phyloP scores from a whole-genome alignment of 176 grass and related monocot species.

The Avena sativa region DNA sequence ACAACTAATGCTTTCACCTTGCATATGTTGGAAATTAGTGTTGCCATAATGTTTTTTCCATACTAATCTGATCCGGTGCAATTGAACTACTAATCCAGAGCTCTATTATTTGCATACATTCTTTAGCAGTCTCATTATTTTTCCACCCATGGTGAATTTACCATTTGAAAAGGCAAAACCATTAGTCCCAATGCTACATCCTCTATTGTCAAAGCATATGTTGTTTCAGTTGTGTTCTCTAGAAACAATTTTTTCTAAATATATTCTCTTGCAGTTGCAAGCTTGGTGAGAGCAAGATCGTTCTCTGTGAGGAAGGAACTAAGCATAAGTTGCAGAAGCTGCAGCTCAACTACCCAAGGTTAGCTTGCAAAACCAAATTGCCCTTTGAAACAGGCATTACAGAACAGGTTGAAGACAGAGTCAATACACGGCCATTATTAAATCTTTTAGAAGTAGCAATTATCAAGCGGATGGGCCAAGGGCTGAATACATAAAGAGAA shows the following conservation, averaged over 20 bases:
- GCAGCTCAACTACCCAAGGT: conserved; percentile 97
- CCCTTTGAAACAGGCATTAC: background rate
- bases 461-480: background rate
- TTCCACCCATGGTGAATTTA: background rate
- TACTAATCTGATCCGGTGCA: conserved; percentile 8
- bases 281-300: conserved; percentile 90
- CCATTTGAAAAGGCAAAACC: background rate
- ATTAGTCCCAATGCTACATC: background rate
- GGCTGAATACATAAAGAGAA: background rate
- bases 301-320: conserved; percentile 88
- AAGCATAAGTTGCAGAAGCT: conserved; percentile 93
- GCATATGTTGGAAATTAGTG: background rate
- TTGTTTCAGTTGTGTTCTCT: conserved; percentile 10
- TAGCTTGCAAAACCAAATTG: conserved; percentile 21
- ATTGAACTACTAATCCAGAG: background rate
- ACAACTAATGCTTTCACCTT: background rate
- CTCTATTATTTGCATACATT: background rate
- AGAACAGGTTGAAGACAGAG: background rate
- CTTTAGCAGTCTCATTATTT: conserved; percentile 30
- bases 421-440: background rate
- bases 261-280: conserved; percentile 65
- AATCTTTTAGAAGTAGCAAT: background rate
- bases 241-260: background rate
- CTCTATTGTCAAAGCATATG: background rate
- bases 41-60: background rate